A percentile compares a stretch with the other conserved stretches of the same genome.
Conservation (phyloP, 345 rosid species). For the Cochlearia excelsa region DNA sequence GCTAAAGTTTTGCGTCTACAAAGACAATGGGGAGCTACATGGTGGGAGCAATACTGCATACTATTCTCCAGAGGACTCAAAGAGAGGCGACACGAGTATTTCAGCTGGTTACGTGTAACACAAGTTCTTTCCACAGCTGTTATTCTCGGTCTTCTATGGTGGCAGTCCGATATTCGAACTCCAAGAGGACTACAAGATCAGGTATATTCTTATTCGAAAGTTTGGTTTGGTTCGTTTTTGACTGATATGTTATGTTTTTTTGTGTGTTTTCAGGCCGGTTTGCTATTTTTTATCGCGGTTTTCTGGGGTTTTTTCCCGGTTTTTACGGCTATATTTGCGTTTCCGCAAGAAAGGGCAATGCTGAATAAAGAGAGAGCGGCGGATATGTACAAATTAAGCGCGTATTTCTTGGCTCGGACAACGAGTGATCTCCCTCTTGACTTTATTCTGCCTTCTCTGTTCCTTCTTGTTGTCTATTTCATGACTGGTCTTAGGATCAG, state of each 20-base stretch:
- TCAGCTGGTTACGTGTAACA: constrained; percentile 91
- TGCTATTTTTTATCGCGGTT: constrained; percentile 92
- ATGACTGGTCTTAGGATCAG: constrained; percentile 80
- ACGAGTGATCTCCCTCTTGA: constrained; percentile 97
- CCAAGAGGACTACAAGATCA: constrained; percentile 76
- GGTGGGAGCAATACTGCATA: constrained; percentile 80
- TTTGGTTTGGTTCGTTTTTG: too few species aligned
- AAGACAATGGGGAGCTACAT: constrained; percentile 87
- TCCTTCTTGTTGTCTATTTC: constrained; percentile 86
- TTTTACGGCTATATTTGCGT: constrained; percentile 93
- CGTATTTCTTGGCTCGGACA: constrained; percentile 88
- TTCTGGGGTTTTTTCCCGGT: constrained; percentile 99
- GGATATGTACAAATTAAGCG: constrained; percentile 90
- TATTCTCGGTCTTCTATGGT: constrained; percentile 90
- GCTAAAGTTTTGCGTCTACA: constrained; percentile 47
- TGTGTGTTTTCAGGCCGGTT: constrained; percentile 58
- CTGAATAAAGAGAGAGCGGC: constrained; percentile 89
- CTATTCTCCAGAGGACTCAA: constrained; percentile 84
- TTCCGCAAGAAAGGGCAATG: constrained; percentile 97
- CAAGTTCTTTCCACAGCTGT: constrained; percentile 89
- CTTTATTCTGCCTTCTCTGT: constrained; percentile 74
- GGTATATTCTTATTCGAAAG: constrained; percentile 41
- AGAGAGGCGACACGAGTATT: constrained; percentile 85
- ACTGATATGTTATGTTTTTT: too few species aligned
- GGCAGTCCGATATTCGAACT: constrained; percentile 69